Base-by-base conservation (phyloP, 2,329 filamentous ascomycete genomes). In the Claviceps sp. region DNA sequence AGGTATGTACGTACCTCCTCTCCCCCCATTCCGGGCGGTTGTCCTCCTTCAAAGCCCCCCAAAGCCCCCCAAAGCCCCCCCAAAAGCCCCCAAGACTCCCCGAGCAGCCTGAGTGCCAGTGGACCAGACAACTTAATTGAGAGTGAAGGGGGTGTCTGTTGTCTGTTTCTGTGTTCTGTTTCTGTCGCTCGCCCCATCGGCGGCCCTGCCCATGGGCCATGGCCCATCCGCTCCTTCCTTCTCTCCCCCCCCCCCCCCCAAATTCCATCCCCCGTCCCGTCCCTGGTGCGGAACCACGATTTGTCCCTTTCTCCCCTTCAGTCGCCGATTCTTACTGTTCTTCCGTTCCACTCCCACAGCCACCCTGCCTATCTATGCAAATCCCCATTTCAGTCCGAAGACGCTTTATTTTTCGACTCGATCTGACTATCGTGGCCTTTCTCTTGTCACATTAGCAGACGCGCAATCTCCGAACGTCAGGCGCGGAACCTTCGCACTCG, bases 161-260 rank as follows among this genome's bases (percentile, higher is more conserved):
- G 20, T 44, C 20, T 44, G 42, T 20, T 17, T 43, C 40, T 43
- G 16, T 43, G 17, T 22, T 22, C 17, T 43, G 39, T 43, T 43
- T 23, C 17, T 34, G 29, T 34, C 29, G 29, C 29, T 34, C 29
- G 29, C 29, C 29, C 29, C 29, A 34, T 34, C n/a, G n/a, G n/a
- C 29, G 29, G 29, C 29, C 29, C 29, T 34, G 29, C 29, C n/a
- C n/a, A n/a, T n/a, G n/a, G n/a, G n/a, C 26, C 29, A 34, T 34
- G 29, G 22, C 48, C 38, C 50, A 49, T 52, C 37, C 38, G 47
- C 36, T 45, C 62, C 60, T 60, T 61, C n/a, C n/a, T n/a, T n/a
- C n/a, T n/a, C n/a, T n/a, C n/a, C n/a, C n/a, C n/a, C n/a, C 23
- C 60, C 61, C 63, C 61, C 64, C 60, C 36, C 34, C 63, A 61